Base-by-base conservation (phyloP, 345 rosid genomes). In the Salix viminalis region DNA sequence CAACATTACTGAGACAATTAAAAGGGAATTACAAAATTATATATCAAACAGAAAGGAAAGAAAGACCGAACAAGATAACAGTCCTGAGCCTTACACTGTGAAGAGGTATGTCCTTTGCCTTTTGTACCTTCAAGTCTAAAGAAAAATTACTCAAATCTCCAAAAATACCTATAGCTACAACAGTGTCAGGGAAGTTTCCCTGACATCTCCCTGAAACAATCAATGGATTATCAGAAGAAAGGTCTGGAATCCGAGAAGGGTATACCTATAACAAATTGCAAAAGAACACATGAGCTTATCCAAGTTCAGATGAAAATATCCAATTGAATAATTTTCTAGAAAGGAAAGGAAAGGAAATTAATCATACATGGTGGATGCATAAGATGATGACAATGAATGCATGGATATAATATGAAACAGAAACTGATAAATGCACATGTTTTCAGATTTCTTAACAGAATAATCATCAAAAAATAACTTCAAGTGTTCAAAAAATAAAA, bases 201-300 rank as follows among this genome's bases (percentile, higher is more conserved):
- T 75, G 71, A 78, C 87, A 91, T 85, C 97, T 87, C 72, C 97
- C 97, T 79, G 80, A 86, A 56, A 93, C 39, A 52, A 77, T 83
- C 85, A 88, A 79, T 39, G 90, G 91, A 56, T 82, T 78, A 75
- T 83, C 83, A 41, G 89, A 88, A 62, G 97, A 88, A 75, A 91
- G 87, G 83, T 93, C 96, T 50, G 94, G 89, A 73, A 90, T 80
- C 64, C 50, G 65, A 26, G 86, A 85, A 70, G 94, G 96, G 79
- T 84, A 87, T 69, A 85, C 79, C 97, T 93, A 79, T 67, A 56
- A 80, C 75, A 68, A 74, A 65, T 79, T 48, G 66, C 12, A 78
- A 18, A 41, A 18, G 48, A 44, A 48, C 14, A 14, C 50, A 14
- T 46, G 50, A 46, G 50, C 14, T 46, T 14, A 46, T 12, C 14